phyloP scores from a whole-genome alignment of 352 stramenopile species.

The Globisporangium solare region DNA sequence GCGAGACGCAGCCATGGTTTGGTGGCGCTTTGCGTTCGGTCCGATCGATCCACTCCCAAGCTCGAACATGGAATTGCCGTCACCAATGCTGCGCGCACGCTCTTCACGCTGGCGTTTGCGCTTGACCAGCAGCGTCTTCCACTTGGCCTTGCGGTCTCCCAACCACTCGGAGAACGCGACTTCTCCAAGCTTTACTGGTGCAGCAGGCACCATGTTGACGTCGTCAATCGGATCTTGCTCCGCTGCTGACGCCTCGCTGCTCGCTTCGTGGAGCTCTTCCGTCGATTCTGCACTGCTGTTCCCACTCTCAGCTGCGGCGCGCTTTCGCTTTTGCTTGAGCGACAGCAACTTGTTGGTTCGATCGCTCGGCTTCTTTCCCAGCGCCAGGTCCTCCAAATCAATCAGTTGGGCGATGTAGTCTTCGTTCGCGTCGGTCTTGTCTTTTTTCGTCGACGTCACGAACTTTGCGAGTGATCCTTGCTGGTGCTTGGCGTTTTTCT shows the following conservation, averaged over 20 bases:
- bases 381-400: constrained; percentile 61
- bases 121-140: constrained; percentile 51
- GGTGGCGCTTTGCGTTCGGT: constrained; percentile 32
- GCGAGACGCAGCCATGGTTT: constrained; percentile 18
- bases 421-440: constrained; percentile 12
- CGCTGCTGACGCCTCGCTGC: constrained; percentile 4
- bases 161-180: constrained; percentile 58
- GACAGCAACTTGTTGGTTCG: constrained; percentile 9
- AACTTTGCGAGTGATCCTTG: constrained; percentile 89
- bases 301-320: constrained; percentile 5
- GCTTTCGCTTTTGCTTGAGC: constrained; percentile 16
- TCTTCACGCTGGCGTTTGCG: constrained; percentile 58
- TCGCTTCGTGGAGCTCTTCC: constrained; percentile 26
- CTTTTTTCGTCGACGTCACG: constrained; percentile 50
- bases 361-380: constrained; percentile 15
- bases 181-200: constrained; percentile 52
- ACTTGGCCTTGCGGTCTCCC: constrained; percentile 67
- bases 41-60: constrained; percentile 4
- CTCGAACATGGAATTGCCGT: constrained; percentile 6
- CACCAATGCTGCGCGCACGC: constrained; percentile 29
- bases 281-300: constrained; percentile 8
- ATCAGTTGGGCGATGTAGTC: constrained; percentile 64
- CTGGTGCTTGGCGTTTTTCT: constrained; percentile 80
- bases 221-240: constrained; percentile 5
- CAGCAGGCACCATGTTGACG: not conserved